A percentile compares a stretch with the other conserved stretches of the same genome.
Evolutionary conservation across 2,329 filamentous ascomycete species (phyloP).

Genomic region (Penicillium italicum): DNA sequence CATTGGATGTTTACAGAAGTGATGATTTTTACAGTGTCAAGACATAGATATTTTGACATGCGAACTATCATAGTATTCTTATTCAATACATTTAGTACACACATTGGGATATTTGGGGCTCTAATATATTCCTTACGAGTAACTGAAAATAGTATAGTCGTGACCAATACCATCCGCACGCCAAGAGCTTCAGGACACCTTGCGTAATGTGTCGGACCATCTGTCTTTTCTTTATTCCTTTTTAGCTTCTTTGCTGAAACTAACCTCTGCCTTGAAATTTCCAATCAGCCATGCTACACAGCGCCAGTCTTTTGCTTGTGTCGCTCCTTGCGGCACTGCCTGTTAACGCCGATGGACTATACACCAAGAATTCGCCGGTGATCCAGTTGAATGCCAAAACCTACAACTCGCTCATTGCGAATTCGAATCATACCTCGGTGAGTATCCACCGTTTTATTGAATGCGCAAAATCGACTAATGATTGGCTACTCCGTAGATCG

Average conservation of each 20-base stretch:
- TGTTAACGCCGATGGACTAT: constrained; percentile 67
- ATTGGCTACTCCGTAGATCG: constrained; percentile 40
- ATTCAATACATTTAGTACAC: neutral
- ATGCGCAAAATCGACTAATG: neutral
- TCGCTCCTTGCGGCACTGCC: constrained; percentile 64
- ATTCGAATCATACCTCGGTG: constrained; percentile 90
- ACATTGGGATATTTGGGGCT: neutral
- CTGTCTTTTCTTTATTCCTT: constrained; percentile 6
- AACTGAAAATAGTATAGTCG: constrained; percentile 3
- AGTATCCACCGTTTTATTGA: constrained; percentile 36
- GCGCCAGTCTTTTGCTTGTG: constrained; percentile 49
- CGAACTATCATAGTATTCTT: neutral
- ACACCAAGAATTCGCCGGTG: constrained; percentile 82
- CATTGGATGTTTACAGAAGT: neutral
- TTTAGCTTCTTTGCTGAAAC: constrained; percentile 3
- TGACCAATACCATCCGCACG: constrained; percentile 24
- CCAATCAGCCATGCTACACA: constrained; percentile 31
- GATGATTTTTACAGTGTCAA: neutral
- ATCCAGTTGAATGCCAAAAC: constrained; percentile 74
- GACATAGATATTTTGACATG: neutral
- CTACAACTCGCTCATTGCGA: constrained; percentile 77
- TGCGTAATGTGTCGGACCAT: constrained; percentile 23
- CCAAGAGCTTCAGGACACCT: constrained; percentile 44
- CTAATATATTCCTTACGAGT: neutral
- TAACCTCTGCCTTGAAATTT: neutral